Evolutionary conservation across 2,329 filamentous ascomycete species (phyloP), one percentile per base, ranked within the genome.

Genomic region (Penicillium sp.): DNA sequence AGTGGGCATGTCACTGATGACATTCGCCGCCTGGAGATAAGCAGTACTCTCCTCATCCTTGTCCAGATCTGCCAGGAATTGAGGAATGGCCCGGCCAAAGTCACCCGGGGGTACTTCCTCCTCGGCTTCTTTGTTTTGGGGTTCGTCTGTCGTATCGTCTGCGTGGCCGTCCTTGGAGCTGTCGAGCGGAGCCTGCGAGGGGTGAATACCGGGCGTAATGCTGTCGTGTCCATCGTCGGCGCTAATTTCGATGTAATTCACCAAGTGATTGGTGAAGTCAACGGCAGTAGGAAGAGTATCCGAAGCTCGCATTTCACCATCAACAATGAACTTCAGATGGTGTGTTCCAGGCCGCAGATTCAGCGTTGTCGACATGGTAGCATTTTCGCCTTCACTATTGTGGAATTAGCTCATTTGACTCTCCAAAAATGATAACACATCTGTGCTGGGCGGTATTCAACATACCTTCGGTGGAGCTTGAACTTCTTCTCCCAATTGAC

Each of bases 401-500:
- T 44, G 37, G 56, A 50, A 55, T 67, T 50, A 67, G 63, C 39
- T 27, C n/a, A 22, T 40, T 13, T n/a, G 6, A 11, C 11, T 6
- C 6, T 35, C 43, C 43, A 46, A 58, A 47, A 54, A 18, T 43
- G 49, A 22, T 11, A 37, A 60, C 62, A 57, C 67, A 46, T 46
- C 56, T 22, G 50, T 40, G 50, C 40, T 22, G 50, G 43, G 46
- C 36, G 24, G 58, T 18, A 27, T 44, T 55, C 41, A 36, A 87
- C 89, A 85, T 85, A 96, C 92, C 91, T 89, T 75, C 85, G 88
- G 76, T 92, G 87, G 71, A 99, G 81, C 67, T 90, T 87, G 74
- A 93, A 96, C 78, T 98, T 98, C 74, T 90, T 89, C 77, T 96
- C 92, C 95, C 95, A 99, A 74, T 94, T 91, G 69, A 96, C 96